Conservation (phyloP, 2,329 filamentous ascomycete species). For the Coniochaeta sp. region DNA sequence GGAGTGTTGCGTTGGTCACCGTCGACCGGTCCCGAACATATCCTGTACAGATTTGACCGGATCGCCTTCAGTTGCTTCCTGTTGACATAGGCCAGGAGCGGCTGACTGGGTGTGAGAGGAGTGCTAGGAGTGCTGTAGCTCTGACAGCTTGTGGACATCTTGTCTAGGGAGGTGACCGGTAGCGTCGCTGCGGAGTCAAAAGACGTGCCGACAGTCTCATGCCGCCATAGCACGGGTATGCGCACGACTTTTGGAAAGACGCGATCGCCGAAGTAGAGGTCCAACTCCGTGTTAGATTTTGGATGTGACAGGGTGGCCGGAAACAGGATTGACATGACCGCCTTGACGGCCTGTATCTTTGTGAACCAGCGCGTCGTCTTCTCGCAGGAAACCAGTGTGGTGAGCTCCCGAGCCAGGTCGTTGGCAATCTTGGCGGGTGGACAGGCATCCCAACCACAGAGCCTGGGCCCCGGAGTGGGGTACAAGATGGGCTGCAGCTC, state of each 20-base stretch:
- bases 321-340: conserved; percentile 37
- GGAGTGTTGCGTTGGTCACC: conserved; percentile 32
- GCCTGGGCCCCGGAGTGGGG: conserved; percentile 25
- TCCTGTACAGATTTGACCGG: conserved; percentile 38
- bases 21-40: conserved; percentile 30
- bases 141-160: not conserved
- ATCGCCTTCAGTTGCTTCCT: conserved; percentile 37
- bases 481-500: conserved; percentile 32
- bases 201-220: conserved; percentile 18
- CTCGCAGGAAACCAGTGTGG: conserved; percentile 29
- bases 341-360: conserved; percentile 33
- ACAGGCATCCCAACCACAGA: conserved; percentile 6
- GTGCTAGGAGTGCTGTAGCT: conserved; percentile 14
- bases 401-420: conserved; percentile 34
- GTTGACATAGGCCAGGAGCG: conserved; percentile 40
- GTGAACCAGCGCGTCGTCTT: conserved; percentile 23
- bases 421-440: conserved; percentile 34
- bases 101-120: conserved; percentile 12
- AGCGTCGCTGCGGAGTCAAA: conserved; percentile 26
- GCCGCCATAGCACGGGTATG: conserved; percentile 43
- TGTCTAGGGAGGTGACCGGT: conserved; percentile 24
- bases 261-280: conserved; percentile 40
- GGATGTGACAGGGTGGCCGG: conserved; percentile 21
- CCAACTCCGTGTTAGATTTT: conserved; percentile 31
- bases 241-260: conserved; percentile 37